Evolutionary conservation across 805 yeast genomes (phyloP), one percentile per base, ranked within the genome.

Genomic region (Saccharomycopsis lassenensis): DNA sequence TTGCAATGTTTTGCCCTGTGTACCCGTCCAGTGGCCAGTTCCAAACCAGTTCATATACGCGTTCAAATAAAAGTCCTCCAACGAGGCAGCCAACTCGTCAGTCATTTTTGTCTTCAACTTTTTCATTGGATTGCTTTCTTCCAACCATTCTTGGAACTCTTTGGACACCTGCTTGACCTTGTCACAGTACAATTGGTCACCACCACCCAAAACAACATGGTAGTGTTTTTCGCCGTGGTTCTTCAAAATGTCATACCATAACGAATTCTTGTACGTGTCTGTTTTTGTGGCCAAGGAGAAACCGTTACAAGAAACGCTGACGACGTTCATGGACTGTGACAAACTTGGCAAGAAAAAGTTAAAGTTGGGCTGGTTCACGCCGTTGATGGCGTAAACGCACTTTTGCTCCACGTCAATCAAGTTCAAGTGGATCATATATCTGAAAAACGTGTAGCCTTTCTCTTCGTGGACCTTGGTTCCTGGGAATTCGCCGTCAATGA

Each of bases 181-280:
- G 57, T 89, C 98, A 35, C 87, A 75, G 55, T 89, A 89, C 34
- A 89, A 69, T 59, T 89, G 98, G 58, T 89, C 98, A 22, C 98
- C 98, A 35, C 97, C 97, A 20, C 97, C 97, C 20, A 91, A 62
- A 94, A 89, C 87, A 4, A 85, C 96, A 55, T 89, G 95, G 57
- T 84, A 84, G 28, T 66, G 71, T 26, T 70, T 71, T 5, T 55
- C 48, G 12, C 61, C 55, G 51, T 89, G 95, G 41, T 73, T 71
- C 19, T 67, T 62, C 47, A 87, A 49, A 3, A 89, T 93, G 52
- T 91, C 96, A 26, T 62, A 65, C 97, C 97, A 89, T 45, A 91
- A 57, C 2, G 83, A 77, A 6, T 87, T 83, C 41, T 75, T 72
- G 58, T 75, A 91, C 4, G 56, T 55, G 0, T 61, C 49, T 1